Evolutionary conservation across 768 basidiomycete genomes (phyloP).

Genomic region (Termitomyces titanicus): DNA sequence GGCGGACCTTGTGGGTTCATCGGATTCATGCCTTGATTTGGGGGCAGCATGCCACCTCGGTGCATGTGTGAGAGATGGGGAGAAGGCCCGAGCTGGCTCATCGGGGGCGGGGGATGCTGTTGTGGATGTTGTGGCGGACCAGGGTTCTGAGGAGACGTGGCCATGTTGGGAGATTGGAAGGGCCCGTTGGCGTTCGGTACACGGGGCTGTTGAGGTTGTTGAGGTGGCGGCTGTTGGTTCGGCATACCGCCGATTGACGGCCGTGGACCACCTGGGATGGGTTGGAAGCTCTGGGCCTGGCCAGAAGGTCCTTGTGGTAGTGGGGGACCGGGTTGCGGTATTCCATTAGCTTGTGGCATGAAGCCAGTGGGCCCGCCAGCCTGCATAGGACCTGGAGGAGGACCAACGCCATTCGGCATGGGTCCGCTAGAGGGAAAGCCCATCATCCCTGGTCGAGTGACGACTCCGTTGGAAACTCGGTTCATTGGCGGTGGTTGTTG

Average conservation of each 20-base stretch:
- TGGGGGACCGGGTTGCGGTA: slow-evolving; percentile 21
- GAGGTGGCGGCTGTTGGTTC: slow-evolving; percentile 13
- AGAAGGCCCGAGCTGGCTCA: slow-evolving; percentile 49
- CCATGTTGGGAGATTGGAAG: slow-evolving; percentile 65
- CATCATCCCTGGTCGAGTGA: slow-evolving; percentile 18
- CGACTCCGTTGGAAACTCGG: slow-evolving; percentile 18
- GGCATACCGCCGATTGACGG: slow-evolving; percentile 19
- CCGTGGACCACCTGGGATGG: slow-evolving; percentile 13
- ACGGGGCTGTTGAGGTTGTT: slow-evolving; percentile 27
- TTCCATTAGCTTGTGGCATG: slow-evolving; percentile 20
- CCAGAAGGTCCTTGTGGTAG: slow-evolving; percentile 20
- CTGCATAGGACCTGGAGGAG: slow-evolving; percentile 18
- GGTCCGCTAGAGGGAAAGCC: slow-evolving; percentile 22
- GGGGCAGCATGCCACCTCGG: slow-evolving; percentile 45
- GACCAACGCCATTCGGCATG: slow-evolving; percentile 25
- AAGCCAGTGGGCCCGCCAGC: slow-evolving; percentile 15
- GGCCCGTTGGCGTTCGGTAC: slow-evolving; percentile 48
- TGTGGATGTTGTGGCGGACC: slow-evolving; percentile 21
- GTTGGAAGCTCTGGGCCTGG: slow-evolving; percentile 27
- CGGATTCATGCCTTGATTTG: slow-evolving; percentile 37
- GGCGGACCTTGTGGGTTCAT: slow-evolving; percentile 26
- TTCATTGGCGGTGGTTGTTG: slow-evolving; percentile 21
- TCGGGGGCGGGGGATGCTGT: slow-evolving; percentile 32
- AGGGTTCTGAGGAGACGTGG: slow-evolving; percentile 52
- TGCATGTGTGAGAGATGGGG: slow-evolving; percentile 46